phyloP scores from a whole-genome alignment of 768 basidiomycete species.

The Hygrocybe punicea region DNA sequence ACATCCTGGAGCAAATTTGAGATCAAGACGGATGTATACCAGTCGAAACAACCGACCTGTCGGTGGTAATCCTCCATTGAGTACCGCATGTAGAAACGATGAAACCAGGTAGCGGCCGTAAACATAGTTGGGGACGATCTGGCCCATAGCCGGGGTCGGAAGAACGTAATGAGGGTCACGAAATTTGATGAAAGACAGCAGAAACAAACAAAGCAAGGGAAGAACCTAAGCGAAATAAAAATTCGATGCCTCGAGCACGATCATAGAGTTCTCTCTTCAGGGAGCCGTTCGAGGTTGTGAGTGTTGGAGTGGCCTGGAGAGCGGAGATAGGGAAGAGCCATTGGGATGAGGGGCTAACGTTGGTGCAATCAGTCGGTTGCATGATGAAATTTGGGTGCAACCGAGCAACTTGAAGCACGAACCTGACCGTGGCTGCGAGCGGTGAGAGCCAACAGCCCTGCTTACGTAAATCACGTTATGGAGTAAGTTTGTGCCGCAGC shows the following conservation, averaged over 20 bases:
- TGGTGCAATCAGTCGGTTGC: too few relatives aligned
- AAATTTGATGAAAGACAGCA: conserved; percentile 4
- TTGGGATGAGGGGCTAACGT: conserved; percentile 40
- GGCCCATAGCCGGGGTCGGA: conserved; percentile 12
- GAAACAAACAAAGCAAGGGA: conserved; percentile 68
- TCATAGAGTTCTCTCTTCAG: conserved; percentile 72
- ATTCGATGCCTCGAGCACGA: conserved; percentile 78
- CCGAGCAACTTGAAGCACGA: too few relatives aligned
- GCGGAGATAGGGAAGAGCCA: conserved; percentile 70
- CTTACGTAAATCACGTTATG: too few relatives aligned
- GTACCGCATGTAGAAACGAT: conserved; percentile 86
- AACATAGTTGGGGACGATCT: conserved; percentile 81
- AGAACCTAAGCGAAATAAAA: conserved; percentile 77
- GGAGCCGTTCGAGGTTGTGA: conserved; percentile 41
- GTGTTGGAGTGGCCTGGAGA: conserved; percentile 51
- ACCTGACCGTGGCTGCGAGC: too few relatives aligned
- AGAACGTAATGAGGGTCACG: conserved; percentile 10
- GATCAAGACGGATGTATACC: conserved; percentile 10
- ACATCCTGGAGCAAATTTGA: conserved; percentile 53
- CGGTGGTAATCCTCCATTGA: conserved; percentile 79
- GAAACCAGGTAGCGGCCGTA: conserved; percentile 88
- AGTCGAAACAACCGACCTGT: conserved; percentile 49
- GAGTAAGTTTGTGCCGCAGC: too few relatives aligned
- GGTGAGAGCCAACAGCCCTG: too few relatives aligned
- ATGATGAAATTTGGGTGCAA: too few relatives aligned